Base-by-base conservation (phyloP, 2,329 filamentous ascomycete species). In the Coniella lustricola region DNA sequence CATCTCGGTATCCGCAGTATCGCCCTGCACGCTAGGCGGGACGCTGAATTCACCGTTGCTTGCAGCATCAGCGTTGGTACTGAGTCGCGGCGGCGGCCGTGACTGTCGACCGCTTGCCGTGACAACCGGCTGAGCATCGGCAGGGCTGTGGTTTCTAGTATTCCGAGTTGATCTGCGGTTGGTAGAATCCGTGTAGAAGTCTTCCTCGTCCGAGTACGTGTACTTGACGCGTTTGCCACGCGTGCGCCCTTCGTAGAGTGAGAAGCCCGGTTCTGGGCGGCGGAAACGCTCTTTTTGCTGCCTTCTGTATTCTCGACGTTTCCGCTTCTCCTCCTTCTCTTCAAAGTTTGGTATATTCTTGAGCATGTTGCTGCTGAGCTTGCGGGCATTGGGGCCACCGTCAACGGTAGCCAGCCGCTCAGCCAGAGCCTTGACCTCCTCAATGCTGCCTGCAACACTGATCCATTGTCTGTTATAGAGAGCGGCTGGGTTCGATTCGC, bases 161-260 rank as follows among this genome's bases (percentile, higher is more conserved):
- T 89, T 86, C 21, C 91, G 82, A 16, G 81, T 77, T 12, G 87
- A 88, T 7, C 83, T 79, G 72, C 90, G 63, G 64, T 69, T 66
- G 9, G 77, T 76, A 32, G 82, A 83, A 60, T 84, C 79, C n/a
- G 79, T 79, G 48, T 74, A 77, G 44, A 81, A 80, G 14, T 84
- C 44, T 54, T 94, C 88, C 20, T 94, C 88, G 45, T 96, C 90
- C 0, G 90, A 94, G 62, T 87, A 98, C 0, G 89, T 98, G 62
- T 98, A 98, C 66, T 90, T 94, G 69, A 95, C 86, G 53, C 91
- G 86, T 73, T 98, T 97, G 49, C 93, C 93, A 51, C 93, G 82
- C 4, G 94, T 98, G 46, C 93, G 87, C 43, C 93, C 93, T 70
- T 98, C 93, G 64, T 98, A 98, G 50, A 95, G 74, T 1, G 90